Evolutionary conservation across 345 rosid species (phyloP).

Genomic region (Boechera retrofracta): DNA sequence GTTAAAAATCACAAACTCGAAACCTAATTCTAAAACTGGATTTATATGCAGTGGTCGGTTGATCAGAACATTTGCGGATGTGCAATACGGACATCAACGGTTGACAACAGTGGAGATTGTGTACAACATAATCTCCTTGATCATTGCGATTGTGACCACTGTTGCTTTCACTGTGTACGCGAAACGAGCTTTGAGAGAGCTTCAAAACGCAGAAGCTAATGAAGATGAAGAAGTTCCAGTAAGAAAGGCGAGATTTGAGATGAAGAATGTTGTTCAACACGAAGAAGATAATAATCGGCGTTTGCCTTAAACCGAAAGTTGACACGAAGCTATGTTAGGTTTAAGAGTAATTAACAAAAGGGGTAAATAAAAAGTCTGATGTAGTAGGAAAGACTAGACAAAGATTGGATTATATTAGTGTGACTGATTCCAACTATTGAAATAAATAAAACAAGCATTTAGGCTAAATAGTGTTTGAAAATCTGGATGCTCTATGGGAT

Average conservation of each 20-base stretch:
- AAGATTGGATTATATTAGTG: constrained; percentile 35
- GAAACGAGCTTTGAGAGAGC: constrained; percentile 58
- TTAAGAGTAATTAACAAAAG: constrained; percentile 37
- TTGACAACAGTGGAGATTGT: constrained; percentile 69
- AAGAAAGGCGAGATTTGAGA: constrained; percentile 46
- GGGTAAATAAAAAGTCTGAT: constrained; percentile 7
- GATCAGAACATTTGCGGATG: constrained; percentile 74
- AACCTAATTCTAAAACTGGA: background rate
- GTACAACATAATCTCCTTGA: constrained; percentile 67
- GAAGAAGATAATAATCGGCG: constrained; percentile 41
- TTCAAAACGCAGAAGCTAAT: constrained; percentile 50
- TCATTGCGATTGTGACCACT: constrained; percentile 64
- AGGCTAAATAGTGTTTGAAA: background rate
- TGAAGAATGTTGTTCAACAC: constrained; percentile 56
- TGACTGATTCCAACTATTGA: constrained; percentile 27
- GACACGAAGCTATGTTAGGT: constrained; percentile 10
- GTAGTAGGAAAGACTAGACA: constrained; percentile 33
- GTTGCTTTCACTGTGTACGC: constrained; percentile 75
- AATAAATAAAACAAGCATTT: constrained; percentile 15
- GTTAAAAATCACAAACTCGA: too few relatives aligned
- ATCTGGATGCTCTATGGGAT: background rate
- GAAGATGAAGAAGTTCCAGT: constrained; percentile 42
- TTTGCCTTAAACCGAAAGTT: constrained; percentile 19
- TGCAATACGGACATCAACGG: constrained; percentile 64
- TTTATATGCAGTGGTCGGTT: constrained; percentile 69